phyloP scores from a whole-genome alignment of 768 basidiomycete species.

The Daedaleopsis nitida region DNA sequence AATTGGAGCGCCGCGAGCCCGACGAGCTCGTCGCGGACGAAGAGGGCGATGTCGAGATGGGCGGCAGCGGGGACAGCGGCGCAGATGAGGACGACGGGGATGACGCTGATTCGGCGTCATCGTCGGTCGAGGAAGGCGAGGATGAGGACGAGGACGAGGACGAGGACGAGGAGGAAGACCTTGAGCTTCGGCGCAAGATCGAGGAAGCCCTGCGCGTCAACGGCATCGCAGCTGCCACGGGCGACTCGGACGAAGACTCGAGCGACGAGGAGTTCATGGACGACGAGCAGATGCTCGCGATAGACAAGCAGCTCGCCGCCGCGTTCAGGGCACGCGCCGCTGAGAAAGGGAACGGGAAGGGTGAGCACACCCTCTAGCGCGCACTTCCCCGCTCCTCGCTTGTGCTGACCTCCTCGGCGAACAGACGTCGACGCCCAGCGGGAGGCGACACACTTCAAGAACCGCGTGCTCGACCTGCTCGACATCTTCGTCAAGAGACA shows the following conservation, averaged over 20 bases:
- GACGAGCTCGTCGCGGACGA: constrained; percentile 46
- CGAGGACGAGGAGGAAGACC: constrained; percentile 52
- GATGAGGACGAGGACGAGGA: constrained; percentile 40
- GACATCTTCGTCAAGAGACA: constrained; percentile 83
- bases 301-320: constrained; percentile 89
- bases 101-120: constrained; percentile 23
- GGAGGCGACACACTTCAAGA: constrained; percentile 95
- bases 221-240: constrained; percentile 57
- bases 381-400: not conserved
- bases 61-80: constrained; percentile 32
- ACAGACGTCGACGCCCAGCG: constrained; percentile 71
- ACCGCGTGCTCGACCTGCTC: constrained; percentile 92
- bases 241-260: constrained; percentile 55
- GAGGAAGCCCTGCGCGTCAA: constrained; percentile 62
- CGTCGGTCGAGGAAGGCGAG: constrained; percentile 42
- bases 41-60: constrained; percentile 23
- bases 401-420: constrained; percentile 2
- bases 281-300: constrained; percentile 97
- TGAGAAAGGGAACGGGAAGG: constrained; percentile 65
- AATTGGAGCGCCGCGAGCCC: constrained; percentile 77
- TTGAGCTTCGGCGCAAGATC: constrained; percentile 69
- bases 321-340: constrained; percentile 74
- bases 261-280: constrained; percentile 77
- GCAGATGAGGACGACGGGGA: constrained; percentile 33
- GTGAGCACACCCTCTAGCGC: constrained; percentile 35